Evolutionary conservation across 306 rosid genomes (phyloP).

Genomic region (Pterocarpus macrocarpus): DNA sequence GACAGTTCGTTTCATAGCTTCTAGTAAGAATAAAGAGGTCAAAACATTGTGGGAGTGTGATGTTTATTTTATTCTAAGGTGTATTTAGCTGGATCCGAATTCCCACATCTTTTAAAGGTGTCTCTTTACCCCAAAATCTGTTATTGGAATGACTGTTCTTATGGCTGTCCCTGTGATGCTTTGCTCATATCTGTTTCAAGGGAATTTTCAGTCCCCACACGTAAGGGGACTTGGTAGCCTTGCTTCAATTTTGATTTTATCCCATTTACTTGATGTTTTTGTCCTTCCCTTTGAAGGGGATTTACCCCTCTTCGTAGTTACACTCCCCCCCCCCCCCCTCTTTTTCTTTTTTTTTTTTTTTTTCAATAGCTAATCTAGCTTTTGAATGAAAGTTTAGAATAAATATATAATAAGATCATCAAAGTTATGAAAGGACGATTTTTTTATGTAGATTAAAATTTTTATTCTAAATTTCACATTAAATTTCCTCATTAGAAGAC

Average conservation of each 20-base stretch:
- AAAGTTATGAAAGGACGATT: constrained; percentile 15
- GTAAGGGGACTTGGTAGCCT: neutral
- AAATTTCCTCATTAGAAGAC: constrained; percentile 19
- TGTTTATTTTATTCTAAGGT: neutral
- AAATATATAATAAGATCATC: neutral
- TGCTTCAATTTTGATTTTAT: neutral
- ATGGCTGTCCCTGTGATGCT: neutral
- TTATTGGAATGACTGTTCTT: constrained; percentile 14
- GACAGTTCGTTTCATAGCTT: constrained; percentile 1
- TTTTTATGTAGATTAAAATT: constrained; percentile 10
- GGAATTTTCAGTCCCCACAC: neutral
- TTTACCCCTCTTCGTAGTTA: neutral
- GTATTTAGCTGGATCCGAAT: neutral
- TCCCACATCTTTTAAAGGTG: neutral
- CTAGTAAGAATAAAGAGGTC: constrained; percentile 6
- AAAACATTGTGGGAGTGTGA: neutral
- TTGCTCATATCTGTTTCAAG: neutral
- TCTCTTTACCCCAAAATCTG: neutral
- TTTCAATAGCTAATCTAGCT: constrained; percentile 19
- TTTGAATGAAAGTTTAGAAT: neutral
- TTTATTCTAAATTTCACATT: neutral
- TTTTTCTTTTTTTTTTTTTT: too few species aligned
- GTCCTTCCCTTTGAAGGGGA: constrained; percentile 14
- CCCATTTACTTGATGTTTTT: neutral
- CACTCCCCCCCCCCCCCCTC: neutral